Base-by-base conservation (phyloP, 169 alveolate genomes). In the Plasmodium cynomolgi region DNA sequence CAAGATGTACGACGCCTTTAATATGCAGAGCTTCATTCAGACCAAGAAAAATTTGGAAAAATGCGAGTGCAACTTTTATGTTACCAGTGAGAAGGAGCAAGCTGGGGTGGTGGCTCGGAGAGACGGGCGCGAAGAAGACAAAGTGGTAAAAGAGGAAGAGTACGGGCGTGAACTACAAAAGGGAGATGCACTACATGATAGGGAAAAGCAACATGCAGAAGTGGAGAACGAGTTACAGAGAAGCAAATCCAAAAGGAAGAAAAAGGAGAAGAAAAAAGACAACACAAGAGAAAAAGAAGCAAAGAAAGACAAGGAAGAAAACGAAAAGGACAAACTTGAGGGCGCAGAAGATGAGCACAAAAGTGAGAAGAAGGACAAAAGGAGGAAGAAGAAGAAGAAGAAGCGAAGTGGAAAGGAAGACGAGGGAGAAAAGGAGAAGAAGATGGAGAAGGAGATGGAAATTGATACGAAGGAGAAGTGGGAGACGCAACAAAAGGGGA, bases 31-130 rank as follows among this genome's bases (percentile, higher is more conserved):
- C 62, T 86, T 86, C 68, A 34, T 86, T 11, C 84, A 77, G 26
- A 26, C 29, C 9, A 86, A 37, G 20, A 86, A 56, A 23, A 86
- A 86, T 23, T 75, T 86, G 68, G 93, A 86, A 33, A 58, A 77
- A 54, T 86, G 62, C n/a, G 86, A 86, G 81, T 39, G 7, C 62
- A 54, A 75, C 3, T 39, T 77, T 26, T 75, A 86, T 77, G 29
- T 15, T 54, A 37, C 80, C n/a, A 77, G 17, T 54, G 86, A 86
- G 72, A 34, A 37, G 56, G 81, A 72, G 31, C 33, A 7, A 84
- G 39, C 15, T 68, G 15, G 1, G 3, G 77, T 23, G 31, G 39
- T 26, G n/a, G 34, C 77, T 23, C 31, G 34, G 37, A 68, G 6
- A 72, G 75, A 26, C 11, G 75, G 17, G 44, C 47, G 11, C 50